Percentiles rank a stretch among this genome's conserved stretches.
Evolutionary conservation across 2,329 filamentous ascomycete species (phyloP).

Genomic region (Ambrosiella beaveri): DNA sequence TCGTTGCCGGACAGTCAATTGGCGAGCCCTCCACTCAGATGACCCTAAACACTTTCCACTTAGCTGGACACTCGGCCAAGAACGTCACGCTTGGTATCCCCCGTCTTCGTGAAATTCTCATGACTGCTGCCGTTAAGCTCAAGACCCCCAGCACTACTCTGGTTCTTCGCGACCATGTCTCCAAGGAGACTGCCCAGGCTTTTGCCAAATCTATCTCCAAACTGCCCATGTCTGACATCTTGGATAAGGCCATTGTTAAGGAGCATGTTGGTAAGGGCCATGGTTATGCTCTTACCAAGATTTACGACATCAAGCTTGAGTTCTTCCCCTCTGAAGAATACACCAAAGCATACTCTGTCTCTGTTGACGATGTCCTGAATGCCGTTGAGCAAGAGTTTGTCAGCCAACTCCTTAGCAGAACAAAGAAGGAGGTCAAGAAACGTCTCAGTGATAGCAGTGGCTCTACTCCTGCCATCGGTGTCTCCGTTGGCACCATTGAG

Average conservation of each 20-base stretch:
- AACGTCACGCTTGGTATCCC: constrained; percentile 99
- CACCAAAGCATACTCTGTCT: constrained; percentile 68
- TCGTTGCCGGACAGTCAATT: constrained; percentile 89
- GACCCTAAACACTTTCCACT: constrained; percentile 98
- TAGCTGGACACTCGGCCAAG: constrained; percentile 94
- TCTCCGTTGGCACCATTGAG: constrained; percentile 35
- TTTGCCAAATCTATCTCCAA: constrained; percentile 89
- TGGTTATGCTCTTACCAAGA: constrained; percentile 56
- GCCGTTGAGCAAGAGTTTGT: constrained; percentile 72
- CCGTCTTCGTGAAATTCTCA: constrained; percentile 88
- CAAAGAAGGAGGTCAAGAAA: constrained; percentile 70
- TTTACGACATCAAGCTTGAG: constrained; percentile 63
- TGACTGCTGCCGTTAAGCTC: constrained; percentile 84
- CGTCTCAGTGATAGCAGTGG: constrained; percentile 47
- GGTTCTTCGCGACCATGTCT: constrained; percentile 55
- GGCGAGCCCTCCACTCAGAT: constrained; percentile 97
- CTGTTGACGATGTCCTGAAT: constrained; percentile 54
- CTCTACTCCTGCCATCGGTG: constrained; percentile 58
- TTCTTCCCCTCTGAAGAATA: constrained; percentile 82
- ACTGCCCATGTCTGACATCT: constrained; percentile 64
- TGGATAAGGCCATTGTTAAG: constrained; percentile 64
- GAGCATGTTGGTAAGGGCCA: constrained; percentile 62
- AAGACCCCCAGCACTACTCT: constrained; percentile 85
- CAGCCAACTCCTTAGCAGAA: constrained; percentile 49
- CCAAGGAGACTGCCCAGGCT: constrained; percentile 48